Evolutionary conservation across 805 yeast species (phyloP).

Genomic region (Huiozyma naganishii): DNA sequence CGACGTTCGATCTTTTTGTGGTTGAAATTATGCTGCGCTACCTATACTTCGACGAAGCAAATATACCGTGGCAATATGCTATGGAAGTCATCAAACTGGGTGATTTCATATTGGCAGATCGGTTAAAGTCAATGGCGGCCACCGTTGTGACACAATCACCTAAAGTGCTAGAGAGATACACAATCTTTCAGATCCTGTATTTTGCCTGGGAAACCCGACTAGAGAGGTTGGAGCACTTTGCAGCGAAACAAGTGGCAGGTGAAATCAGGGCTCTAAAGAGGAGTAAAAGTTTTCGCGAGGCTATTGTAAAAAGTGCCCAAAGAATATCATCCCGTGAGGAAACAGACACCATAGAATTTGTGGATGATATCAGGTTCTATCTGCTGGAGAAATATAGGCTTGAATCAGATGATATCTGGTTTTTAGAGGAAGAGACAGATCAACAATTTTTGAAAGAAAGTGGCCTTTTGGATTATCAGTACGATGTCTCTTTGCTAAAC

Average conservation of each 20-base stretch:
- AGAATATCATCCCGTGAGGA: constrained; percentile 54
- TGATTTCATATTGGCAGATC: constrained; percentile 46
- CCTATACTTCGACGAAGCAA: constrained; percentile 50
- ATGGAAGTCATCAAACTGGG: constrained; percentile 49
- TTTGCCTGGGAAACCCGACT: constrained; percentile 60
- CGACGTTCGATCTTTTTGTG: constrained; percentile 23
- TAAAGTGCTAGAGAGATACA: constrained; percentile 22
- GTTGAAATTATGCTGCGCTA: constrained; percentile 44
- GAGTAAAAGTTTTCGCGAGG: constrained; percentile 31
- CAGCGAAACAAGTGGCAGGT: constrained; percentile 47
- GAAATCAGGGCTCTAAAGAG: constrained; percentile 31
- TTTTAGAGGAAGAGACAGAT: constrained; percentile 14
- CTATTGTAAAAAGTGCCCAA: constrained; percentile 38
- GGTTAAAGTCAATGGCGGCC: constrained; percentile 56
- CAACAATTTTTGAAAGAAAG: constrained; percentile 10
- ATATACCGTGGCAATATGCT: constrained; percentile 39
- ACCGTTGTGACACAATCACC: constrained; percentile 27
- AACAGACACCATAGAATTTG: constrained; percentile 68
- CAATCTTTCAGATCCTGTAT: constrained; percentile 46
- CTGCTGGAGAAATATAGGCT: constrained; percentile 28
- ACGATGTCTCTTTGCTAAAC: constrained; percentile 34
- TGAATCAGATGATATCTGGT: constrained; percentile 21
- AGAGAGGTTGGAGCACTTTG: constrained; percentile 53
- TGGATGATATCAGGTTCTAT: constrained; percentile 68
- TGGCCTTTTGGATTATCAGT: constrained; percentile 15